These are phyloP conservation scores for Verticillium dahliae DNA, from an alignment of 2,329 filamentous ascomycete genomes.

Conservation along the genomic window DNA sequence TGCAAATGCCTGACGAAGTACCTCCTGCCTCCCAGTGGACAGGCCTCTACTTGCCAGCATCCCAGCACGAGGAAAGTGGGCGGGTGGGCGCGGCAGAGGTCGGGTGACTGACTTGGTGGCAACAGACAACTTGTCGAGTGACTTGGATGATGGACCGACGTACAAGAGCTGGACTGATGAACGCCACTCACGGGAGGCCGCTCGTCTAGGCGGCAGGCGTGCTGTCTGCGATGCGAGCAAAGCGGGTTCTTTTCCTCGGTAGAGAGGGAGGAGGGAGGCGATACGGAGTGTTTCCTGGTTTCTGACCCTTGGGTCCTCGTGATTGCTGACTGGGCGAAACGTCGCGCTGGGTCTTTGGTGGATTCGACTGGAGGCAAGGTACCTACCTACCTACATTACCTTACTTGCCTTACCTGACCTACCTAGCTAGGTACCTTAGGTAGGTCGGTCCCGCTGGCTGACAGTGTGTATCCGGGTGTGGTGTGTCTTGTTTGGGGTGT, in stretches of 20 bases:
- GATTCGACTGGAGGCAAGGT: background rate
- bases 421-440: too few species aligned
- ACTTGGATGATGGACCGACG: background rate
- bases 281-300: background rate
- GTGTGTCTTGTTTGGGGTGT: background rate
- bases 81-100: background rate
- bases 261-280: background rate
- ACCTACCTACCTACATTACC: too few species aligned
- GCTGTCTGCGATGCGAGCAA: background rate
- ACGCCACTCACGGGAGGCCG: background rate
- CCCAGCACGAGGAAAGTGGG: background rate
- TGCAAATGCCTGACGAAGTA: background rate
- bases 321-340: background rate
- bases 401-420: too few species aligned
- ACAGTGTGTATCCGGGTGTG: background rate
- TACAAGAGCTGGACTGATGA: background rate
- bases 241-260: background rate
- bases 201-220: background rate
- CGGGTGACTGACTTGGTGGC: background rate
- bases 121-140: background rate
- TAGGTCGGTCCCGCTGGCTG: background rate
- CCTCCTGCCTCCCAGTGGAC: background rate
- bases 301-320: background rate
- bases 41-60: background rate
- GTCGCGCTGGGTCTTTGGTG: background rate